These are phyloP conservation scores for Rutidosis leptorrhynchoides DNA, from an alignment of 129 eudicot species.

Conservation along the genomic window DNA sequence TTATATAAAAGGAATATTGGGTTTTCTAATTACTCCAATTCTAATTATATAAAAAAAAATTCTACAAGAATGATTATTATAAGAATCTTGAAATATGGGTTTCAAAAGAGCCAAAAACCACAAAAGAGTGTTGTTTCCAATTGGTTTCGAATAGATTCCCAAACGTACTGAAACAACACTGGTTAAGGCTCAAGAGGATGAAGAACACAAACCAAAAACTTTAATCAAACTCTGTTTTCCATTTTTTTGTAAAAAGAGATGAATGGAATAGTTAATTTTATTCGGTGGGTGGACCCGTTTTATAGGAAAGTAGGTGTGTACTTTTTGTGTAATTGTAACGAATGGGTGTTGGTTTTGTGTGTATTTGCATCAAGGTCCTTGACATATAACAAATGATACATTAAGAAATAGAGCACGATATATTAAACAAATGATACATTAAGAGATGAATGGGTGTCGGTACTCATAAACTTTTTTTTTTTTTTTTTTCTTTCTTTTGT, in stretches of 20 bases:
- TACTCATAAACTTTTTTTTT: too few relatives aligned
- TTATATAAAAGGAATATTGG: background rate
- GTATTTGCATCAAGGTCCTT: background rate
- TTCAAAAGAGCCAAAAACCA: constrained; percentile 12
- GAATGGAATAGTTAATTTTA: constrained; percentile 7
- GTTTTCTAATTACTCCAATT: constrained; percentile 14
- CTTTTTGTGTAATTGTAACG: constrained; percentile 7
- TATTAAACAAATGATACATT: too few relatives aligned
- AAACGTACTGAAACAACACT: constrained; percentile 22
- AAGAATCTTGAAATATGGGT: constrained; percentile 11
- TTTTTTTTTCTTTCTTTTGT: too few relatives aligned
- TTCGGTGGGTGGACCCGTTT: background rate
- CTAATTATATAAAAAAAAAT: background rate
- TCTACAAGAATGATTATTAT: background rate
- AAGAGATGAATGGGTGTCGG: too few relatives aligned
- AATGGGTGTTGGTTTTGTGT: background rate
- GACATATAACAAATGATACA: too few relatives aligned
- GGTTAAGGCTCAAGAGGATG: background rate
- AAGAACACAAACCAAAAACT: background rate
- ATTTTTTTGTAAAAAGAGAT: constrained; percentile 6
- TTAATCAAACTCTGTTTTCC: constrained; percentile 12
- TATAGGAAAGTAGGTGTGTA: constrained; percentile 10
- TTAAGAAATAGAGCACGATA: too few relatives aligned
- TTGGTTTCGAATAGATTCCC: background rate
- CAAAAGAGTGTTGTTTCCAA: constrained; percentile 26